A percentile compares a stretch with the other conserved stretches of the same genome.
Conservation (phyloP, 148 eudicot genomes). For the Pharnaceum exiguum region DNA sequence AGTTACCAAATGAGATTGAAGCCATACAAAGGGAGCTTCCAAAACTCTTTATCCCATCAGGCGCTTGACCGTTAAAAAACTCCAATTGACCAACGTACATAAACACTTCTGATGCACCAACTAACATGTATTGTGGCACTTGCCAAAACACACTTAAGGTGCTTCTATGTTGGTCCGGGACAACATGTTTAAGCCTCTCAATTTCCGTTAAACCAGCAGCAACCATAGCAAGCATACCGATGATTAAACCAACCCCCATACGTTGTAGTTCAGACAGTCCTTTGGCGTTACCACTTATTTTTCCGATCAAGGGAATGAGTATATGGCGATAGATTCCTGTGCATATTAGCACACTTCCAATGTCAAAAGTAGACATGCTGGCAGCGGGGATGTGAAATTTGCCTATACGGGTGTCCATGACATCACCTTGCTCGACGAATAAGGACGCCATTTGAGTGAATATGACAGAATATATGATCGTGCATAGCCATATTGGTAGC, state of each 20-base stretch:
- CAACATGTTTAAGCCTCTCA: slow-evolving; percentile 36
- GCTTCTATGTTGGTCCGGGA: slow-evolving; percentile 29
- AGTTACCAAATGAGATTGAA: slow-evolving; percentile 80
- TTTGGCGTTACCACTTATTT: slow-evolving; percentile 50
- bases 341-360: slow-evolving; percentile 64
- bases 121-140: slow-evolving; percentile 77
- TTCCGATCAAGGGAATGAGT: slow-evolving; percentile 53
- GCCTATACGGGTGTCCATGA: slow-evolving; percentile 54
- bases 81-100: slow-evolving; percentile 92
- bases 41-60: slow-evolving; percentile 89
- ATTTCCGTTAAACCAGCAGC: slow-evolving; percentile 76
- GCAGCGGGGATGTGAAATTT: slow-evolving; percentile 68
- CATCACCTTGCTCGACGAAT: slow-evolving; percentile 91
- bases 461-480: slow-evolving; percentile 79
- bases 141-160: slow-evolving; percentile 70
- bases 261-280: slow-evolving; percentile 87
- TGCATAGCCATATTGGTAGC: slow-evolving; percentile 88
- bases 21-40: slow-evolving; percentile 96
- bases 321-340: slow-evolving; percentile 59
- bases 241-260: slow-evolving; percentile 76
- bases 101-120: slow-evolving; percentile 85
- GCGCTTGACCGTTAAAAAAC: slow-evolving; percentile 84
- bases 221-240: slow-evolving; percentile 68
- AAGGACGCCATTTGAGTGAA: slow-evolving; percentile 98
- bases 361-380: slow-evolving; percentile 81